Evolutionary conservation across 2,329 filamentous ascomycete species (phyloP), one percentile per base, ranked within the genome.

Genomic region (Alternaria incomplexa): DNA sequence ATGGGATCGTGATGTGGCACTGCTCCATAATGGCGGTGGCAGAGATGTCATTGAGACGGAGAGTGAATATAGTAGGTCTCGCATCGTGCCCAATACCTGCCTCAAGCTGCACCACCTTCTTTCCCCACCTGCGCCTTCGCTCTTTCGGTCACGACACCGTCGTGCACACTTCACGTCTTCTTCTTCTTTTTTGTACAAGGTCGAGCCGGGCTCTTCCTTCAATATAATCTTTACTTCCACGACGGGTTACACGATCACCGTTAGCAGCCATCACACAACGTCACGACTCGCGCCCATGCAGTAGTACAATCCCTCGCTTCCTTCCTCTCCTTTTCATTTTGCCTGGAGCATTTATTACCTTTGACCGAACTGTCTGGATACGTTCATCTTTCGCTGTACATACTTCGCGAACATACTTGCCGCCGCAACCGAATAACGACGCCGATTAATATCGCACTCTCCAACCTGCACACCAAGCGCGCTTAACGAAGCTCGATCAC

Each of bases 51-150:
- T 64, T 68, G 63, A 72, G 67, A 67, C 70, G 73, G 64, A 51
- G 68, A 72, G 62, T 75, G 71, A 73, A 77, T 77, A 78, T 78
- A 78, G 70, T 76, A 78, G 68, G 62, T 66, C 63, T 68, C 66
- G 68, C 69, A 66, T 70, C 68, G 66, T 68, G 68, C 66, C 61
- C 70, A 65, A 60, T 69, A 63, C 28, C 55, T 51, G 57, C 66
- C 53, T 65, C 68, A 69, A 73, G 62, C 70, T 67, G 67, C 67
- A 67, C 71, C 58, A 64, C 58, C 64, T 62, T 61, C 53, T 55
- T 63, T 62, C 66, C 59, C 51, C 30, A 45, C n/a, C 44, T 56
- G 61, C 61, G 61, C 51, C 52, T 68, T 67, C 65, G 63, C 65
- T 61, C 52, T 47, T 63, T 61, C 63, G 61, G 45, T 67, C 62